Base-by-base conservation (phyloP, 352 stramenopile genomes). In the Phytophthora multivora region DNA sequence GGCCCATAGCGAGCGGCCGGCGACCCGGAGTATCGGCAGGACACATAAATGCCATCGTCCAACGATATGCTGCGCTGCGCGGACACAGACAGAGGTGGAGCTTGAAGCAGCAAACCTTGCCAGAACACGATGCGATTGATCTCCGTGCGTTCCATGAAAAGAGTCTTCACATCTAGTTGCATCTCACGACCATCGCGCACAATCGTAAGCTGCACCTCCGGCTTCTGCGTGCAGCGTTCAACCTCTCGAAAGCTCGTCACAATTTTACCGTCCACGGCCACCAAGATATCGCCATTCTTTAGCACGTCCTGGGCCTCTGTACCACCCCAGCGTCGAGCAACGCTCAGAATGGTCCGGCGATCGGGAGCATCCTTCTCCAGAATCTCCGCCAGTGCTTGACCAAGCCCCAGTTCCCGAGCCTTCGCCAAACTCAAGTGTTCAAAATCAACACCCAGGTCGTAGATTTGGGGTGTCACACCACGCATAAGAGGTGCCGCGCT, bases 61-160 rank as follows among this genome's bases (percentile, higher is more conserved):
- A 92, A 51, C 13, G 80, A 89, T 42, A 95, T 91, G 42, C 85
- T 86, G 18, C 87, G 84, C 55, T 95, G 87, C 0, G 85, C 91
- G 11, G 83, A 91, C 3, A 97, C 90, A 2, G 89, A 91, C 1
- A 96, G 71, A 10, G 95, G 93, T 2, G 90, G 86, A 19, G 83
- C 86, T 54, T 98, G 93, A 5, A 98, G 63, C 36, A 97, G 60
- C 23, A 97, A 76, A 4, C 93, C 93, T 28, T 93, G 87, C 90
- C 91, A 98, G 54, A 96, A 92, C 42, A 98, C 79, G 35, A 98
- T 90, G 30, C 91, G 86, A 49, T 97, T 90, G 38, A 96, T 95
- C 66, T 96, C 89, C 4, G 85, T 93, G 42, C 83, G 83, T 54
- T 93, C 77, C 67, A 97, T 75, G 30, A 83, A 80, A 39, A 93